Evolutionary conservation across 345 rosid genomes (phyloP), one percentile per base, ranked within the genome.

Genomic region (Noccaea caerulescens): DNA sequence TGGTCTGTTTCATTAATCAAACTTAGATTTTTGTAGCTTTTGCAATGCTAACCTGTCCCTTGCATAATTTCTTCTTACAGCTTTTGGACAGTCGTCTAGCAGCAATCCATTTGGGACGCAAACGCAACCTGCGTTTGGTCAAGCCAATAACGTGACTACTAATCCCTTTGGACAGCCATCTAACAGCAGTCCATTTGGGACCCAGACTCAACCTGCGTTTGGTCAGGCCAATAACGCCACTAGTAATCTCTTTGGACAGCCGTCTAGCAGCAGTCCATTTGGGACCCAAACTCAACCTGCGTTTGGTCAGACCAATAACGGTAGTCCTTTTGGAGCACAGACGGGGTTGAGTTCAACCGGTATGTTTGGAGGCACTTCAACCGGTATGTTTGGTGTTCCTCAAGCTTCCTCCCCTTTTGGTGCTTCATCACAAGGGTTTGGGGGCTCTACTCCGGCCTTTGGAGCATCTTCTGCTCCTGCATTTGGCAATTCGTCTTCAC

Each of bases 111-210:
- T 89, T 79, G 93, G 86, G 53, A 82, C 91, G 0, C 79, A 76
- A 52, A 66, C 92, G 3, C 79, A 63, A 58, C 57, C 97, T 6
- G 79, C 75, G 45, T 90, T 90, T 72, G 96, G 97, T 58, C 97
- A 86, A 85, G 78, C 79, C 43, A 88, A 66, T 72, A 86, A 76
- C 80, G 44, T 84, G 2, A 78, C 63, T 72, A 87, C 36, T 54
- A 92, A 85, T 79, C 92, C 84, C 13, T 92, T 89, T 81, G 97
- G 96, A 83, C 93, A 90, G 78, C 70, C 90, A 52, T 75, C 95
- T 14, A 82, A 53, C 51, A 85, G 85, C 75, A 85, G 81, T 79
- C 90, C 90, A 1, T 92, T 89, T 79, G 93, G 86, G 53, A 82
- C 91, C 0, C 79, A 76, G 45, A 66, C 92, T 4, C 79, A 63